phyloP scores from a whole-genome alignment of 176 grass and related monocot genomes.

The Poa annua region DNA sequence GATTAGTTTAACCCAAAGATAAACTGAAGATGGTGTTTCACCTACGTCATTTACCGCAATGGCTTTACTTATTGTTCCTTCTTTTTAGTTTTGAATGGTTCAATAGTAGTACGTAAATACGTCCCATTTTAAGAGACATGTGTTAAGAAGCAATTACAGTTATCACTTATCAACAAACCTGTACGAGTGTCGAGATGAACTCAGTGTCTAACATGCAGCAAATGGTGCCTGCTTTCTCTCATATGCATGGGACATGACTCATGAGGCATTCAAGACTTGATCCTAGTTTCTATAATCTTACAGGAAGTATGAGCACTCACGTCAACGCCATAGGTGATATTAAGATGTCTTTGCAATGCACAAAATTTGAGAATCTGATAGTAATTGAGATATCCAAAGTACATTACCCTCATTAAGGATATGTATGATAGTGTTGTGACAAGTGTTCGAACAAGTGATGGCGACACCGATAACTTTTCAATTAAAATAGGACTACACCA shows the following conservation, averaged over 20 bases:
- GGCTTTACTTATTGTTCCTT: too few species aligned
- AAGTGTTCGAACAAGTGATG: too few species aligned
- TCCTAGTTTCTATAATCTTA: background rate
- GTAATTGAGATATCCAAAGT: background rate
- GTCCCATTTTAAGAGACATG: background rate
- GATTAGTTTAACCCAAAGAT: background rate
- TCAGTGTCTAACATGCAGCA: background rate
- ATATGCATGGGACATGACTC: background rate
- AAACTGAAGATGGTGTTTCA: background rate
- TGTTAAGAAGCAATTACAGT: background rate
- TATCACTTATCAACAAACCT: background rate
- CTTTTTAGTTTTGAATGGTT: too few species aligned
- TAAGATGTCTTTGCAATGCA: constrained; percentile 13
- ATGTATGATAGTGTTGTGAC: too few species aligned
- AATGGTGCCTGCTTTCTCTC: background rate
- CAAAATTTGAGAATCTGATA: background rate
- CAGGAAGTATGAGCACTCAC: background rate
- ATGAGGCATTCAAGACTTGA: constrained; percentile 1
- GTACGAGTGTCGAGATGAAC: background rate
- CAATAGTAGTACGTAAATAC: background rate
- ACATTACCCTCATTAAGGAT: too few species aligned
- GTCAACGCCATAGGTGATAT: background rate
- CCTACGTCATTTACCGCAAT: too few species aligned
- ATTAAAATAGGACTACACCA: too few species aligned
- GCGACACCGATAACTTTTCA: too few species aligned